Base-by-base conservation (phyloP, 2,329 filamentous ascomycete genomes). In the Gaeumannomyces tritici region DNA sequence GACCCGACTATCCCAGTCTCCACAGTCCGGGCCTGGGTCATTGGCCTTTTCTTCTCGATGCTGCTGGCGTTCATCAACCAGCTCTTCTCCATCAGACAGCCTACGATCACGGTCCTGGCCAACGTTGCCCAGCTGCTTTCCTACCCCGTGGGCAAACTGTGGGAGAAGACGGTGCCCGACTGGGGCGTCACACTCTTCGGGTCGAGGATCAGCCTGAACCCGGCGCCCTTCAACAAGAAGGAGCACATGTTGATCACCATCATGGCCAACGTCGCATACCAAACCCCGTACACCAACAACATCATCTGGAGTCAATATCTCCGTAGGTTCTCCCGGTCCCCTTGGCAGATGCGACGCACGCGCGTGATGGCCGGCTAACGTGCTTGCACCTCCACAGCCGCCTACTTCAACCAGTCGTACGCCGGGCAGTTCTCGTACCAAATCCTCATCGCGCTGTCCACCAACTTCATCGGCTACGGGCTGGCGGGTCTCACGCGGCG, bases 241-340 rank as follows among this genome's bases (percentile, higher is more conserved):
- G 83, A 86, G 70, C 83, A 86, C 68, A 77, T 83, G 75, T 71
- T 85, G 60, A 81, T 85, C 64, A 77, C 79, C 33, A 82, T 84
- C 70, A 84, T 84, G 81, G 83, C 86, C 62, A 87, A 88, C 69
- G 81, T 82, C 15, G 78, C 79, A 15, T 77, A 73, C 67, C 74
- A 73, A 28, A 69, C 74, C 18, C 80, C 80, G 0, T 82, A 82
- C 66, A 81, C 80, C 0, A 72, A 77, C 68, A 77, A 78, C 64
- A 78, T 82, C 59, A 74, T 81, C 58, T 81, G 78, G 78, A 77
- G 76, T 2, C 80, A 83, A 69, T 76, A 68, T 18, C 47, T 64
- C 29, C 26, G 28, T 27, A 2, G 58, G 62, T 64, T 24, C 6
- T 29, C 29, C 7, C 21, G 13, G 2, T 42, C 1, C 1, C n/a